phyloP scores from a whole-genome alignment of 108 stramenopile genomes.

The Aureococcus anophagefferens region DNA sequence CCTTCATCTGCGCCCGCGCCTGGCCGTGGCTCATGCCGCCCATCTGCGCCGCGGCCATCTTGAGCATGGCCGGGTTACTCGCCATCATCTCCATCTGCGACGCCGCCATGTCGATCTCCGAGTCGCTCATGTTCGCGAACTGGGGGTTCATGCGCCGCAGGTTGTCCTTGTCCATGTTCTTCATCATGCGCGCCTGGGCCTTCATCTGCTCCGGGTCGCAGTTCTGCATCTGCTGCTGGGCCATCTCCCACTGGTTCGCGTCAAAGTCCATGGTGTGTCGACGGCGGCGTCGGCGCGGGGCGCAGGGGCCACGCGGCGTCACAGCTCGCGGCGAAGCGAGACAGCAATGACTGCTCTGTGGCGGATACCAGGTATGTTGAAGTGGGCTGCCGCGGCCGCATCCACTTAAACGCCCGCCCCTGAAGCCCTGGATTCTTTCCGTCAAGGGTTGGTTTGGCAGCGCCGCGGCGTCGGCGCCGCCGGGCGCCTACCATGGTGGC shows the following conservation, averaged over 20 bases:
- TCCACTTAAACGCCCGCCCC: too few species aligned
- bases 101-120: conserved; percentile 47
- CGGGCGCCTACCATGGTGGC: too few species aligned
- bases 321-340: too few species aligned
- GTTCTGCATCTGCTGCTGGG: conserved; percentile 39
- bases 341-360: too few species aligned
- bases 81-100: conserved; percentile 58
- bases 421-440: too few species aligned
- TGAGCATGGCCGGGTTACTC: conserved; percentile 51
- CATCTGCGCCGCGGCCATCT: conserved; percentile 48
- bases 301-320: too few species aligned
- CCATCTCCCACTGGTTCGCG: background rate
- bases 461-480: too few species aligned
- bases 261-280: background rate
- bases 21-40: conserved; percentile 12
- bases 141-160: conserved; percentile 58
- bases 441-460: too few species aligned
- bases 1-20: background rate
- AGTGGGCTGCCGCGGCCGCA: too few species aligned
- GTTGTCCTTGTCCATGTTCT: conserved; percentile 43
- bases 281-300: too few species aligned
- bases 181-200: conserved; percentile 61
- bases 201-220: conserved; percentile 59
- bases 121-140: conserved; percentile 56
- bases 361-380: too few species aligned